Base-by-base conservation (phyloP, 2,329 filamentous ascomycete species). In the Cordyceps cicadae region DNA sequence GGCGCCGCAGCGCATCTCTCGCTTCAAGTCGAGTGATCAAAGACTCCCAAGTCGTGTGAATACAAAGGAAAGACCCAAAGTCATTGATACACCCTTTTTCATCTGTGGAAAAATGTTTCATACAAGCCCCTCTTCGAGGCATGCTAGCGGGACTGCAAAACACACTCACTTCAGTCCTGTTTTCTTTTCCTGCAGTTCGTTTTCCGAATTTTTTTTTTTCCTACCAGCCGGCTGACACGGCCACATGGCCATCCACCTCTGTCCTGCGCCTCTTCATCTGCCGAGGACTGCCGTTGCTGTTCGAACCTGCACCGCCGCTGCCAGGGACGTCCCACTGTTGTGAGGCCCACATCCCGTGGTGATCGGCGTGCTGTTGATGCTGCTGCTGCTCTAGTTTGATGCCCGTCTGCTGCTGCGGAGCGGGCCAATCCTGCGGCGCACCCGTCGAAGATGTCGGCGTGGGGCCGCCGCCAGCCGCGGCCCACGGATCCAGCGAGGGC, bases 261-360 rank as follows among this genome's bases (percentile, higher is more conserved):
- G 65, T 69, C 60, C 74, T 68, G 50, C 74, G 68, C 62, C 73
- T 69, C 72, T 76, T 76, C 64, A 70, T 68, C 21, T 72, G 69
- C 50, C 73, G 63, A 2, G 74, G 74, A 64, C 73, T 75, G 15
- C 66, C 70, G 17, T 37, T 37, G 34, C 34, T 37, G 34, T 37
- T 43, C 29, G 39, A 2, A 6, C 39, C 49, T 58, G 60, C 7
- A 54, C 46, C 19, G 62, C 65, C 8, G 63, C 64, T 64, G n/a
- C 67, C 63, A 50, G 65, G 56, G 32, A 65, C 59, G 49, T 59
- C 56, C 61, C 61, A 66, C 39, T 62, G 62, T 53, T 60, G 67
- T 54, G 63, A 62, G 21, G 62, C 63, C 74, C 74, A 76, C 61
- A 76, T 64, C n/a, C 63, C 64, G n/a, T 71, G 67, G 39, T 71